Conservation (phyloP, 768 basidiomycete species). For the Cyclocybe cylindracea region DNA sequence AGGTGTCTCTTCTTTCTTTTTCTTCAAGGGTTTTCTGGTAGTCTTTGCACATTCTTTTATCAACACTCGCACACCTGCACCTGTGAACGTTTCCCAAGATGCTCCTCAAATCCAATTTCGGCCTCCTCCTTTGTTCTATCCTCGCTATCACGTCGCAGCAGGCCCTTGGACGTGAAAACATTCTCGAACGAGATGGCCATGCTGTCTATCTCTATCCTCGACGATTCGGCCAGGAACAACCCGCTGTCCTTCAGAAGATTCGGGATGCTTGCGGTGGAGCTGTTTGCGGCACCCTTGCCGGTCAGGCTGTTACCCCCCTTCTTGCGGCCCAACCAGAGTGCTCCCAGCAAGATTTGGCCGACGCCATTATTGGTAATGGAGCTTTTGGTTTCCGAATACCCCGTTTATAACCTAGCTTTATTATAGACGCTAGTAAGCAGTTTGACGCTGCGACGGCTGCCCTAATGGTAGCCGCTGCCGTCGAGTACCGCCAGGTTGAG, state of each 20-base stretch:
- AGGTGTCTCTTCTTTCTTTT: conserved; percentile 36
- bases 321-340: conserved; percentile 54
- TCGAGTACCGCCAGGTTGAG: conserved; percentile 55
- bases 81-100: conserved; percentile 21
- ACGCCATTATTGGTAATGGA: conserved; percentile 52
- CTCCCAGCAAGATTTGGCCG: conserved; percentile 59
- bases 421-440: conserved; percentile 49
- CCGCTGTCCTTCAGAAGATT: conserved; percentile 46
- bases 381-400: not conserved
- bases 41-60: conserved; percentile 10
- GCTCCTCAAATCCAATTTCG: conserved; percentile 28
- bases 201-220: conserved; percentile 51
- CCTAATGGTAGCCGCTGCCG: conserved; percentile 53
- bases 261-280: conserved; percentile 45
- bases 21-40: conserved; percentile 14
- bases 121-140: conserved; percentile 25
- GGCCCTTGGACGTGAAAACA: conserved; percentile 40
- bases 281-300: conserved; percentile 51
- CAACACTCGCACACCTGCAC: not conserved
- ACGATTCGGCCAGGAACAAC: conserved; percentile 54
- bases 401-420: not conserved
- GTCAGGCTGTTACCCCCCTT: conserved; percentile 50
- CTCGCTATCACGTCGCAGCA: conserved; percentile 27
- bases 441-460: conserved; percentile 51
- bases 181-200: conserved; percentile 48